Base-by-base conservation (phyloP, 306 rosid species). In the Dalbergia cultrata region DNA sequence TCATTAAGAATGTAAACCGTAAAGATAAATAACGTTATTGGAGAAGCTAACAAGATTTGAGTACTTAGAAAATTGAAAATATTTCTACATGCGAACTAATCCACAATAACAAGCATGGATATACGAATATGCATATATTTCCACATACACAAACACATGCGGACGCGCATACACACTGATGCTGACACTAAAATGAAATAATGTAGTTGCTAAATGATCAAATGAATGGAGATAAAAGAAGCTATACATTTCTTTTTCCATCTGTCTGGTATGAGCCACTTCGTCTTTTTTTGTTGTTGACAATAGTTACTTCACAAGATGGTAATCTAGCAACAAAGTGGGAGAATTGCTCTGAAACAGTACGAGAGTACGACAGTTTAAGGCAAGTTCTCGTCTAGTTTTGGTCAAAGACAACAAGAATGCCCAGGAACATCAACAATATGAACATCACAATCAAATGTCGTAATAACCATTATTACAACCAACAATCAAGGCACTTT, bases 341-440 rank as follows among this genome's bases (percentile, higher is more conserved):
- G 18, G n/a, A 44, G 79, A 74, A 76, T 91, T 92, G 92, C 97
- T 92, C 98, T 83, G 97, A 95, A 53, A 94, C 97, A 82, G 97
- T 82, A 81, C 94, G 92, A 19, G 93, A 90, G 75, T 92, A 88
- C 41, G 93, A n/a, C n/a, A n/a, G 97, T 95, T 87, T 85, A 90
- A 82, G 97, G 94, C 76, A 95, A 84, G 85, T 86, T 90, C 69
- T 95, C 97, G 75, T 95, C 97, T 75, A 95, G 87, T 82, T 91
- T 95, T 82, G 95, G 89, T 50, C 89, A 90, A 81, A 94, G 98
- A 26, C 31, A 2, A 67, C 97, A 97, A 83, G 97, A 92, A 90
- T 95, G 97, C 59, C 98, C 98, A 18, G 98, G 97, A 81, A 92
- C 94, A 86, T 95, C 97, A 76, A 95, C 91, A 88, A 92, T 57